phyloP scores from a whole-genome alignment of 176 grass and related monocot species.

The Microstegium vimineum region DNA sequence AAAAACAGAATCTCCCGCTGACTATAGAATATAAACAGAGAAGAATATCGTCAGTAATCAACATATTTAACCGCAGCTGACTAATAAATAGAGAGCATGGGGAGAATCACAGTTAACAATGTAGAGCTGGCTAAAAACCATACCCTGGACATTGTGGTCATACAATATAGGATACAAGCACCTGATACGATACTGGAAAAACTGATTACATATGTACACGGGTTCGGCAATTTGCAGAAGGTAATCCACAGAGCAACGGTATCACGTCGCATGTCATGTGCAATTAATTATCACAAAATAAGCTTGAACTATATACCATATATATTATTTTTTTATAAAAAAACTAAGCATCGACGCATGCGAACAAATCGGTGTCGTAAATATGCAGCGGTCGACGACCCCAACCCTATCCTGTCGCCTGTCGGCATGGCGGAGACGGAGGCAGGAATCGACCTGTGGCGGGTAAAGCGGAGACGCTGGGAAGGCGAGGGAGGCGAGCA shows the following conservation, averaged over 20 bases:
- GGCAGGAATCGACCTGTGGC: too few species aligned
- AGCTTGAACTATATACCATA: not conserved
- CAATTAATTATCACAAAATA: not conserved
- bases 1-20: slow-evolving; percentile 47
- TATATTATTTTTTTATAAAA: too few species aligned
- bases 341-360: not conserved
- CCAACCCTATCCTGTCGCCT: not conserved
- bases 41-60: not conserved
- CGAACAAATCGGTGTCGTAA: not conserved
- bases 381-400: not conserved
- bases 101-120: slow-evolving; percentile 7
- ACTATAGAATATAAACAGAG: slow-evolving; percentile 22
- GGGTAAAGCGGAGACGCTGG: not conserved
- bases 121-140: not conserved
- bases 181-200: not conserved
- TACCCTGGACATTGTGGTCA: not conserved
- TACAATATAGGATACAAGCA: not conserved
- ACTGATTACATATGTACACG: not conserved
- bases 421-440: not conserved
- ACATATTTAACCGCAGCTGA: slow-evolving; percentile 7
- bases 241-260: not conserved
- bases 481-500: not conserved
- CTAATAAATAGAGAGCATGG: slow-evolving; percentile 33
- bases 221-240: not conserved
- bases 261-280: not conserved